Evolutionary conservation across 768 basidiomycete genomes (phyloP).

Genomic region (Tricholomella constricta): DNA sequence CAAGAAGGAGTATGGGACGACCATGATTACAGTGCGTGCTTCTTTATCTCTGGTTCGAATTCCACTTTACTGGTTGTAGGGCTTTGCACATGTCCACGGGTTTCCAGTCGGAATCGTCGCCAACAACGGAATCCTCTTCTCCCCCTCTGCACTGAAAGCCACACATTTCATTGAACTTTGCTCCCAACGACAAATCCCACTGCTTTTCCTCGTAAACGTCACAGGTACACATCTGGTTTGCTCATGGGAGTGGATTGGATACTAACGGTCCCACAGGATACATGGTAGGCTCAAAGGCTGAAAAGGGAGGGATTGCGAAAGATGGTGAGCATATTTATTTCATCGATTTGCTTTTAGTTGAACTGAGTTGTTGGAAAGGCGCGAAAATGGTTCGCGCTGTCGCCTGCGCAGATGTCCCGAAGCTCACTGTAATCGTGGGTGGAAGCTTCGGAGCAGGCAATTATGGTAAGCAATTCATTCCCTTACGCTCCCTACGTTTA

Average conservation of each 20-base stretch:
- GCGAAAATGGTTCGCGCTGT: conserved; percentile 98
- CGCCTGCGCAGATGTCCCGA: conserved; percentile 91
- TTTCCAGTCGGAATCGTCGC: conserved; percentile 90
- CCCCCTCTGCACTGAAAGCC: conserved; percentile 90
- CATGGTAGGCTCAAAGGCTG: conserved; percentile 97
- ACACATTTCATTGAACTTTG: conserved; percentile 96
- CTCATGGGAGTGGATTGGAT: not conserved
- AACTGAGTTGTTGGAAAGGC: conserved; percentile 31
- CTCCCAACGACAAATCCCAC: conserved; percentile 85
- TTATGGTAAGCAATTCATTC: conserved; percentile 60
- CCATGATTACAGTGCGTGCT: conserved; percentile 76
- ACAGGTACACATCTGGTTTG: conserved; percentile 52
- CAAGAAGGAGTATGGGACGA: conserved; percentile 93
- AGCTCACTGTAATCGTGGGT: conserved; percentile 90
- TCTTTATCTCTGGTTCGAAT: not conserved
- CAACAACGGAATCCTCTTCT: conserved; percentile 95
- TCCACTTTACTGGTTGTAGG: conserved; percentile 41
- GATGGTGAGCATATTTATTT: conserved; percentile 51
- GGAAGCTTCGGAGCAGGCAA: conserved; percentile 96
- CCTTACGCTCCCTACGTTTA: conserved; percentile 1
- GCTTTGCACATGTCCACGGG: conserved; percentile 88
- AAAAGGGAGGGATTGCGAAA: conserved; percentile 92
- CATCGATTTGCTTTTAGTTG: not conserved
- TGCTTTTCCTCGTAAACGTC: conserved; percentile 95
- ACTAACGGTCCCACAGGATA: conserved; percentile 52